Conservation (phyloP, 1,284 basidiomycete genomes). For the Cutaneotrichosporon cyanovorans region DNA sequence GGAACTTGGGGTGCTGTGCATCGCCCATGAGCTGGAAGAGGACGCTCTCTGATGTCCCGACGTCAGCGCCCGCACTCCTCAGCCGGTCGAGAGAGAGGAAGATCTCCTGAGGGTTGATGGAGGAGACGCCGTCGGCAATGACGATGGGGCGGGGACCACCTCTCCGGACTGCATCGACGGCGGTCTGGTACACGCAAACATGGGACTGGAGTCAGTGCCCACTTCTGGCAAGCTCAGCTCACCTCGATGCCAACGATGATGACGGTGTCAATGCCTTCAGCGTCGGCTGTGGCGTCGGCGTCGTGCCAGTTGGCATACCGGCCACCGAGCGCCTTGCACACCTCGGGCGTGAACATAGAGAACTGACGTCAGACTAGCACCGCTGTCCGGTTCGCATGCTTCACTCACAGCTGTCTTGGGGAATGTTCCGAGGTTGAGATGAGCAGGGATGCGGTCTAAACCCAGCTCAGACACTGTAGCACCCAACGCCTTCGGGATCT, state of each 20-base stretch:
- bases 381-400: not conserved
- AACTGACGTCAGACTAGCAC: constrained; percentile 51
- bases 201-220: constrained; percentile 53
- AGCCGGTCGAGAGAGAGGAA: constrained; percentile 53
- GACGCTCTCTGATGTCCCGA: constrained; percentile 74
- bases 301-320: constrained; percentile 3
- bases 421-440: constrained; percentile 53
- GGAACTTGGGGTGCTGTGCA: constrained; percentile 62
- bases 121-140: constrained; percentile 76
- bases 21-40: constrained; percentile 65
- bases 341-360: constrained; percentile 69
- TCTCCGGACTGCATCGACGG: constrained; percentile 50
- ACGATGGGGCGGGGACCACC: constrained; percentile 54
- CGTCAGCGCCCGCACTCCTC: constrained; percentile 63
- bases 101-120: constrained; percentile 56
- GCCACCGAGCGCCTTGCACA: constrained; percentile 51
- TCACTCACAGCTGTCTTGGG: constrained; percentile 53
- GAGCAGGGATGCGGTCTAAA: constrained; percentile 7
- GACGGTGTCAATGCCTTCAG: constrained; percentile 50
- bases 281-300: not conserved
- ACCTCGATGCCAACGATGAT: constrained; percentile 76
- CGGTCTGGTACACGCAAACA: constrained; percentile 79
- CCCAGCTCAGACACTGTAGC: constrained; percentile 61
- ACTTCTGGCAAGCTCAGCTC: not conserved
- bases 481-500: constrained; percentile 57